Evolutionary conservation across 2,329 filamentous ascomycete species (phyloP), one percentile per base, ranked within the genome.

Genomic region (Xylaria sp.): DNA sequence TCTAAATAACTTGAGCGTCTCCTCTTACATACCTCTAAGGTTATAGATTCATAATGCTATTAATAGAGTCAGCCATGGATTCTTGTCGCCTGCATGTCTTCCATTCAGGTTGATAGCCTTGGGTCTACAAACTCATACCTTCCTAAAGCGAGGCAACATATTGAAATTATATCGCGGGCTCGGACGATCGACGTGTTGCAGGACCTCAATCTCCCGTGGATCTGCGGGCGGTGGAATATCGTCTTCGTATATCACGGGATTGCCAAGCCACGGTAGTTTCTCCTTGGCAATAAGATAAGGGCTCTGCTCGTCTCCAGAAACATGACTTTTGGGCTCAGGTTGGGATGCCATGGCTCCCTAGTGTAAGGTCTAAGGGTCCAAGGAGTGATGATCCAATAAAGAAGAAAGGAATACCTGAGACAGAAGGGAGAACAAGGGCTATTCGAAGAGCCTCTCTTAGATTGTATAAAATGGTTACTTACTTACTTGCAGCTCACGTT

Each of bases 11-110:
- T 3, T 6, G n/a, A 17, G 21, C 6, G 39, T 7, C 24, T 27
- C 24, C n/a, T 21, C 5, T 47, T 32, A 21, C 21, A n/a, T 58
- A 58, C 55, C 24, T 58, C 55, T 30, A 58, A 17, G 8, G 21
- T 48, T 32, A 12, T 58, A 45, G 56, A 57, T 19, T n/a, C 56
- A 21, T 21, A 11, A 32, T 48, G 56, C 56, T 58, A 34, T 48
- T 5, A 11, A 47, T 12, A n/a, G 27, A 1, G 54, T 57, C 24
- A 58, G 56, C 24, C 5, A 21, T 17, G 7, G 21, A 5, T 5
- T 7, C 32, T 55, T 9, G 4, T 32, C 24, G 39, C 27, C 24
- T 19, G 7, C 12, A 12, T 19, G 3, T 12, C 3, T 3, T 48
- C 24, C 1, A 8, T 34, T 12, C 32, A 21, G 5, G 7, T 11